A percentile compares a stretch with the other conserved stretches of the same genome.
phyloP scores from a whole-genome alignment of 2,329 filamentous ascomycete species.

The Aspergillus clavatus region DNA sequence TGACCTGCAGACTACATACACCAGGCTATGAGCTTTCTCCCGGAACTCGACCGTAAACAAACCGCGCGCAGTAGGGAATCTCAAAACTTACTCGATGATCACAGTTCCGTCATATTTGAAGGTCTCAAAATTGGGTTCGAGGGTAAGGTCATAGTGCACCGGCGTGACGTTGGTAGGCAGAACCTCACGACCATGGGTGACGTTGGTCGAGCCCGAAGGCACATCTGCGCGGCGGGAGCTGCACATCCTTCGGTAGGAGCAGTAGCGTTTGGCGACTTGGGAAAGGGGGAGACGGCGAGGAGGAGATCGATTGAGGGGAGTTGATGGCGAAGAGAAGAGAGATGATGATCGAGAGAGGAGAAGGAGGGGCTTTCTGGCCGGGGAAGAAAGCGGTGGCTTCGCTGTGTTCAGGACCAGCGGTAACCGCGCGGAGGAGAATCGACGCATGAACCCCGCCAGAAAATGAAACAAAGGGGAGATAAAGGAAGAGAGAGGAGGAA shows the following conservation, averaged over 20 bases:
- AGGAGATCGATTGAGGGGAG: constrained; percentile 18
- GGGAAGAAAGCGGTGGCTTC: constrained; percentile 32
- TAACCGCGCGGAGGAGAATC: constrained; percentile 30
- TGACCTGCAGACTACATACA: constrained; percentile 63
- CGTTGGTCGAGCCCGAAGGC: constrained; percentile 52
- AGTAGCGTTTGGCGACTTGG: constrained; percentile 51
- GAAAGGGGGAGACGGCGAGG: constrained; percentile 24
- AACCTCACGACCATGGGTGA: constrained; percentile 69
- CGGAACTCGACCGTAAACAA: not conserved
- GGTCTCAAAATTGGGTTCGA: constrained; percentile 85
- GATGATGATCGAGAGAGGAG: constrained; percentile 20
- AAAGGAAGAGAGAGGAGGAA: constrained; percentile 5
- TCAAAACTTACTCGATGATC: constrained; percentile 64
- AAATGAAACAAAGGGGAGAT: constrained; percentile 11
- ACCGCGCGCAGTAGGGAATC: not conserved
- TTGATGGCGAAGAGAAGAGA: constrained; percentile 20
- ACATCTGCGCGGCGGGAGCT: constrained; percentile 58
- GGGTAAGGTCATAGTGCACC: constrained; percentile 82
- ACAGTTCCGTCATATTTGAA: constrained; percentile 84
- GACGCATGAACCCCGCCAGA: constrained; percentile 25
- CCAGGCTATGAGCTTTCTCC: constrained; percentile 5
- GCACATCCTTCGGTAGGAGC: constrained; percentile 73
- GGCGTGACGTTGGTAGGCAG: constrained; percentile 89
- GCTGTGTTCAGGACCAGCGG: constrained; percentile 31
- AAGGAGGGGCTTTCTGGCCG: constrained; percentile 23